Evolutionary conservation across 148 eudicot genomes (phyloP), one percentile per base, ranked within the genome.

Genomic region (Selenicereus undatus): DNA sequence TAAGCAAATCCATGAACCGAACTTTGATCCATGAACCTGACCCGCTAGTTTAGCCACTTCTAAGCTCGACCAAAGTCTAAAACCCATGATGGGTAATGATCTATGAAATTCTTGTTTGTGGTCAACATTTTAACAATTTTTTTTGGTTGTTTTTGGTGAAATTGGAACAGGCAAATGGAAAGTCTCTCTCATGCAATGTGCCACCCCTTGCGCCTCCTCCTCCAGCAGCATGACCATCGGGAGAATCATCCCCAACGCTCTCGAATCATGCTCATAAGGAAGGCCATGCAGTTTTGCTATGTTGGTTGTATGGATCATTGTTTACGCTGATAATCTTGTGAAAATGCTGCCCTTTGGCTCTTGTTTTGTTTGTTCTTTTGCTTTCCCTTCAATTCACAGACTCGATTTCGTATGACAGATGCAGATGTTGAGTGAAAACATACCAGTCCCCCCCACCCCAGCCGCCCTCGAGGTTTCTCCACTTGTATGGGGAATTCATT

Each of bases 201-300:
- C 97, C 98, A 7, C 66, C 54, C 30, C 80, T 94, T 52, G 88
- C 97, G 52, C 98, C 98, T 74, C 98, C 98, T 24, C 98, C 98
- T 5, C 98, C 97, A 32, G 94, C 97, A 6, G 88, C 79, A 73
- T 77, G 81, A 29, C 52, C 89, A 17, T 68, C 86, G 16, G 71
- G 52, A 18, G 1, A n/a, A n/a, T 12, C 78, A 22, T 42, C 81
- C 11, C 10, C 76, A 4, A 20, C 62, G 4, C 21, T 56, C 22
- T 76, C 87, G 6, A 83, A 79, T 74, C 64, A 26, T 10, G 86
- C 81, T 79, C 83, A 81, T 58, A 82, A 26, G 58, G 65, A 75
- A 43, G 80, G 56, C 30, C 80, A 65, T 51, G 62, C 79, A 1
- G 68, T 64, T 30, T 80, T 79, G 48, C 73, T 29, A 70, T 86